Evolutionary conservation across 179 eudicot species (phyloP).

Genomic region (Corrigiola litoralis): DNA sequence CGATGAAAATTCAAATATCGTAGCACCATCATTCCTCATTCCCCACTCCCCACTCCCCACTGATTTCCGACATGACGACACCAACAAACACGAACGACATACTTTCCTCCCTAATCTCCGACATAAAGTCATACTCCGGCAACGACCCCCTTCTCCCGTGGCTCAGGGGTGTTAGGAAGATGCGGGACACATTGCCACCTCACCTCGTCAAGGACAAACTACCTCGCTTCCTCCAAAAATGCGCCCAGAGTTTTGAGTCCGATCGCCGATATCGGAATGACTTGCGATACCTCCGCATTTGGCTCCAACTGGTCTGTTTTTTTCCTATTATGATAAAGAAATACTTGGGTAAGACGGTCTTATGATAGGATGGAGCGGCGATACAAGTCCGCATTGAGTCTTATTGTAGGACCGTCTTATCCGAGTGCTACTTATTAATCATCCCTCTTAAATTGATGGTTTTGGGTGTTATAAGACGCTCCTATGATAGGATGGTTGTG

Average conservation of each 20-base stretch:
- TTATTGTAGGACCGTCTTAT: too few species aligned
- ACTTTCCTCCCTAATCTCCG: conserved; percentile 63
- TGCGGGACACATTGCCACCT: conserved; percentile 52
- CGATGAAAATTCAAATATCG: too few species aligned
- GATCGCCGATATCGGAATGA: conserved; percentile 74
- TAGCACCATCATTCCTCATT: too few species aligned
- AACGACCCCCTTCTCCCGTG: conserved; percentile 88
- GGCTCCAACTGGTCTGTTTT: conserved; percentile 72
- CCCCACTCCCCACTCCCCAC: too few species aligned
- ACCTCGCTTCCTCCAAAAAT: conserved; percentile 91
- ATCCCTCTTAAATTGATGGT: too few species aligned
- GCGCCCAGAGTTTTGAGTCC: conserved; percentile 63
- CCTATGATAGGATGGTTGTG: too few species aligned
- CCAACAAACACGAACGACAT: conserved; percentile 28
- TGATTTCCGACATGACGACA: background rate
- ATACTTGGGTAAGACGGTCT: too few species aligned
- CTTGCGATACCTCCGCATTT: conserved; percentile 71
- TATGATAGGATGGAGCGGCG: too few species aligned
- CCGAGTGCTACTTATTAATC: too few species aligned
- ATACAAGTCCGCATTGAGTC: too few species aligned
- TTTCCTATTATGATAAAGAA: background rate
- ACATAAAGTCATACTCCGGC: conserved; percentile 74
- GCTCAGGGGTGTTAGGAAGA: conserved; percentile 81
- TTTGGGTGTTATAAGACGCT: too few species aligned
- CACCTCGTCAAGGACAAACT: conserved; percentile 66